phyloP scores from a whole-genome alignment of 2,329 filamentous ascomycete species.

The Sporothrix pallida region DNA sequence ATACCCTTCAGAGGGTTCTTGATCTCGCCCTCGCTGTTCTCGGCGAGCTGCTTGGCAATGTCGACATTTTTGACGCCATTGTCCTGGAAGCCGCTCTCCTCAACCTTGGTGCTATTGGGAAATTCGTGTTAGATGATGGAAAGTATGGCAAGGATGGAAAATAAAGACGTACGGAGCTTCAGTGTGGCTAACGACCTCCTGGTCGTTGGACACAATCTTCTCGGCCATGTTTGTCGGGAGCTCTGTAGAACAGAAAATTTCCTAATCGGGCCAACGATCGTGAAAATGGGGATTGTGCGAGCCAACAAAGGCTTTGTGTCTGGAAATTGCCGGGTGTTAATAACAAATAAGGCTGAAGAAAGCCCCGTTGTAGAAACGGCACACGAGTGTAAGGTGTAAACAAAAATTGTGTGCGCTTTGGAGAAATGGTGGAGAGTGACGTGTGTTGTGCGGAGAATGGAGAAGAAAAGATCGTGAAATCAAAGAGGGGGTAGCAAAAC shows the following conservation, averaged over 20 bases:
- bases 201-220: slow-evolving; percentile 30
- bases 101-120: slow-evolving; percentile 14
- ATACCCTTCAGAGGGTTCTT: slow-evolving; percentile 37
- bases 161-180: slow-evolving; percentile 26
- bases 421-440: background rate
- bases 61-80: background rate
- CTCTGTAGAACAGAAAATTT: background rate
- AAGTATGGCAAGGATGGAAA: background rate
- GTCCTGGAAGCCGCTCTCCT: background rate
- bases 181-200: slow-evolving; percentile 9
- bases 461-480: slow-evolving; percentile 17
- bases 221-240: slow-evolving; percentile 24
- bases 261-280: slow-evolving; percentile 9
- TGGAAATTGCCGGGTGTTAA: background rate
- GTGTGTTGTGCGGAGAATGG: slow-evolving; percentile 18
- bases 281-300: background rate
- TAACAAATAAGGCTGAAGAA: background rate
- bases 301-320: slow-evolving; percentile 16
- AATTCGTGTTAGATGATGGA: background rate
- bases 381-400: background rate
- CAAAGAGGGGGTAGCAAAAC: background rate
- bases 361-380: background rate
- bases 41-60: slow-evolving; percentile 31
- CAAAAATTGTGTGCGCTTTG: background rate
- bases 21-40: slow-evolving; percentile 35